Evolutionary conservation across 495 filamentous ascomycete species (phyloP).

Genomic region (Eremomyces bilateralis): DNA sequence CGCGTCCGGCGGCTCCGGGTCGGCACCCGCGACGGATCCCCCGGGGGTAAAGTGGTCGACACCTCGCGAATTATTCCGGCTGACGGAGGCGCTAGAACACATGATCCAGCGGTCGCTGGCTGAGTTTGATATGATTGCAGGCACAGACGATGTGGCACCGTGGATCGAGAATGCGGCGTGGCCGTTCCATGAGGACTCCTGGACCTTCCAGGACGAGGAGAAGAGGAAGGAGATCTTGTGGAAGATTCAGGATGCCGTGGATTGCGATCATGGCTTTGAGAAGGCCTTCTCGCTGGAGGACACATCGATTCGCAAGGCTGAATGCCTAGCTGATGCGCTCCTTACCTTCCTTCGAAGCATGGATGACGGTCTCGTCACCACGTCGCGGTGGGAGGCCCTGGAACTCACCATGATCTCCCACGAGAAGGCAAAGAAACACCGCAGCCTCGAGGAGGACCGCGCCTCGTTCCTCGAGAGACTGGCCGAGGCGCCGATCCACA

Average conservation of each 20-base stretch:
- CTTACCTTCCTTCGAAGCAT: conserved; percentile 48
- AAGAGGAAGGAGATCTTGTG: conserved; percentile 2
- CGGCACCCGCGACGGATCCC: conserved; percentile 5
- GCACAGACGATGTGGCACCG: conserved; percentile 26
- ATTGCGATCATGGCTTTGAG: conserved; percentile 36
- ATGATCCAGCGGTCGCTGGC: conserved; percentile 54
- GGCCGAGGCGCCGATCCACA: conserved; percentile 47
- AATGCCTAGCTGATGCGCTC: conserved; percentile 44
- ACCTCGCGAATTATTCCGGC: conserved; percentile 65
- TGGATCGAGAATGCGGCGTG: conserved; percentile 42
- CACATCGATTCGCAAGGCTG: conserved; percentile 41
- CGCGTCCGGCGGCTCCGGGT: conserved; percentile 3
- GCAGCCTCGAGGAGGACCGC: conserved; percentile 36
- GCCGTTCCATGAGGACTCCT: conserved; percentile 48
- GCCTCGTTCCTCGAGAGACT: conserved; percentile 51
- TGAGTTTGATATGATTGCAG: conserved; percentile 61
- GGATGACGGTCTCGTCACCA: conserved; percentile 51
- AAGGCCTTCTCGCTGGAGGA: conserved; percentile 27
- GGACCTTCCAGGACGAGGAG: conserved; percentile 21
- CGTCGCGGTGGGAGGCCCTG: conserved; percentile 43
- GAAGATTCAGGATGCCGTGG: conserved; percentile 41
- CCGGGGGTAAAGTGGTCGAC: conserved; percentile 37
- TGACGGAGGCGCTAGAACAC: conserved; percentile 65
- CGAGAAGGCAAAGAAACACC: conserved; percentile 23
- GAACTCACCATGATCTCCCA: conserved; percentile 35